Evolutionary conservation across 2,329 filamentous ascomycete species (phyloP), one percentile per base, ranked within the genome.

Genomic region (Cladophialophora yegresii): DNA sequence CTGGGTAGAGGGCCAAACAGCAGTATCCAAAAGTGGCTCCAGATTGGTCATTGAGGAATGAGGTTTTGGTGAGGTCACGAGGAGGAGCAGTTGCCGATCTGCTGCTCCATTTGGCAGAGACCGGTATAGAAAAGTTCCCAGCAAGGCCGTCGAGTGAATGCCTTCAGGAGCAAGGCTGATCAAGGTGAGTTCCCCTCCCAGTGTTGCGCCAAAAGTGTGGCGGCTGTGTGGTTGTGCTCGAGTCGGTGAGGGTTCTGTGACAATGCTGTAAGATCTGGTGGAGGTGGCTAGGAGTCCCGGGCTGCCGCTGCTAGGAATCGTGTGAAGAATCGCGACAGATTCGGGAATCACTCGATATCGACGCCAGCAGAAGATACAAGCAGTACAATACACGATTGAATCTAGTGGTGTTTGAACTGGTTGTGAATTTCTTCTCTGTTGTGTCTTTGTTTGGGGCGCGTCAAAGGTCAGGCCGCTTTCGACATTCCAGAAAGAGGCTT

Each of bases 31-130:
- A 43, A 43, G 36, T n/a, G 32, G 43, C n/a, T 28, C 23, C 1
- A 53, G 26, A 28, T 8, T 40, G 6, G 53, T 51, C n/a, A 57
- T 57, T 16, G 30, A 57, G 16, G 62, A 64, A 20, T 28, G 40
- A 36, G 20, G 9, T 51, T 61, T 26, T 20, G 10, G 36, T 10
- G 28, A 33, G 23, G 36, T 55, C 50, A 61, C 47, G 20, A 22
- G 9, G 23, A 16, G 23, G 33, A 16, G 36, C 40, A 32, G 40
- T 58, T 20, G 30, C 40, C n/a, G 16, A 5, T 23, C 40, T 20
- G 36, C 40, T 23, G 36, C 26, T 30, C 55, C 55, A 58, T 58
- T 58, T 12, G 28, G 40, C 28, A 26, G 13, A 23, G 9, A 28
- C 8, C 23, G 47, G 0, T 1, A 26, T 28, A 7, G 23, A 23